These are phyloP conservation scores for Tricholoma matsutake DNA, from an alignment of 768 basidiomycete genomes.

Conservation along the genomic window DNA sequence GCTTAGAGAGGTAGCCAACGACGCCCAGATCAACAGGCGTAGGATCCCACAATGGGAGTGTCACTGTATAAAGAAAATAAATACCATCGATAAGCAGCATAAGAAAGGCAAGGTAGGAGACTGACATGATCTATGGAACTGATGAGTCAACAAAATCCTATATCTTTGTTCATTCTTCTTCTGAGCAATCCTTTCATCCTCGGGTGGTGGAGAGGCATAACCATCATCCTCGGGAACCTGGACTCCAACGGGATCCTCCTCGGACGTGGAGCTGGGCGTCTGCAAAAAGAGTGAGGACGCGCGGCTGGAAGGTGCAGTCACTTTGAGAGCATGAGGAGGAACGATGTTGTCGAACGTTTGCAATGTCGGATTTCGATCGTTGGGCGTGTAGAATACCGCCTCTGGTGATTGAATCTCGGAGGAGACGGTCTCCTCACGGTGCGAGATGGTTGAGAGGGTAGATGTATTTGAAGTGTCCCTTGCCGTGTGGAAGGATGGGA, in stretches of 20 bases:
- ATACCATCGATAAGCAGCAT: neutral
- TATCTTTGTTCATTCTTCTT: conserved; percentile 64
- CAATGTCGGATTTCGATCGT: conserved; percentile 1
- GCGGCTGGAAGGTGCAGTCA: conserved; percentile 21
- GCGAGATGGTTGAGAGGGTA: conserved; percentile 16
- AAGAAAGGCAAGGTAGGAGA: conserved; percentile 6
- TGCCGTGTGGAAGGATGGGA: conserved; percentile 21
- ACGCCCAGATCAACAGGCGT: conserved; percentile 60
- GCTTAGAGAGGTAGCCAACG: conserved; percentile 71
- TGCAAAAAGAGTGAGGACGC: conserved; percentile 30
- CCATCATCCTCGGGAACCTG: conserved; percentile 37
- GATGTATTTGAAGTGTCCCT: conserved; percentile 12
- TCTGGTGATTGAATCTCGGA: conserved; percentile 33
- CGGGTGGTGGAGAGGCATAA: conserved; percentile 37
- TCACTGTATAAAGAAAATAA: conserved; percentile 36
- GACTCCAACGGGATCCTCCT: conserved; percentile 18
- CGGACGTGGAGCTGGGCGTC: conserved; percentile 24
- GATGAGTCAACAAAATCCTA: conserved; percentile 60
- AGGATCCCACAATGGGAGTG: conserved; percentile 71
- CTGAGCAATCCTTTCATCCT: conserved; percentile 37
- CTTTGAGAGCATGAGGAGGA: neutral
- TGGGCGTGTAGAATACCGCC: conserved; percentile 37
- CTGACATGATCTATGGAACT: conserved; percentile 68
- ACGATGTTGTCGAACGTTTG: neutral
- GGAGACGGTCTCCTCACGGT: conserved; percentile 33